Percentiles rank a stretch among this genome's conserved stretches.
Evolutionary conservation across 208 protist genomes (phyloP).

Genomic region (Leishmania turanica): DNA sequence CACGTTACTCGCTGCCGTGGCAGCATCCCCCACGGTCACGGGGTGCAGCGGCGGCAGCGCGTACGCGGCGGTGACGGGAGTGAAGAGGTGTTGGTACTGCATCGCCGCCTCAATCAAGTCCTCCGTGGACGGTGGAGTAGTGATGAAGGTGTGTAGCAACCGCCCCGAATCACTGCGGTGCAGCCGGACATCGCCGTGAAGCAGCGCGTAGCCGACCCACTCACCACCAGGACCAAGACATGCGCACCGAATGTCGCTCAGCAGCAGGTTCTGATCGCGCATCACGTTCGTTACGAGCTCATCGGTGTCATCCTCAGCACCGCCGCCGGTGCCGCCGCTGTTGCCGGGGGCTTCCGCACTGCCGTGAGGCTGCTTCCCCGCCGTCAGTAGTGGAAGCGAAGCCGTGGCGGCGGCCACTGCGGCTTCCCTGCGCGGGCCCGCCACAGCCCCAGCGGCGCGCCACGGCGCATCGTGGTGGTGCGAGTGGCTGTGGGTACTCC

Average conservation of each 20-base stretch:
- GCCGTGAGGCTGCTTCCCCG: constrained; percentile 6
- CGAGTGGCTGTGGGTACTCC: neutral
- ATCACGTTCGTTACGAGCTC: constrained; percentile 11
- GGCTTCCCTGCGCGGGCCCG: neutral
- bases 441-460: neutral
- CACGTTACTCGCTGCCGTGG: neutral
- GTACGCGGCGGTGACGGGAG: neutral
- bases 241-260: constrained; percentile 58
- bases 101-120: constrained; percentile 68
- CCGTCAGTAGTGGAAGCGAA: constrained; percentile 7
- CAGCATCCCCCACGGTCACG: neutral
- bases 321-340: neutral
- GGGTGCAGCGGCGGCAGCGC: neutral
- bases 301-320: constrained; percentile 5
- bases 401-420: neutral
- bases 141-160: constrained; percentile 75
- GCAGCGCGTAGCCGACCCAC: constrained; percentile 73
- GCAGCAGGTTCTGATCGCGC: constrained; percentile 27
- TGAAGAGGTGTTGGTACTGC: constrained; percentile 56
- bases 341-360: neutral
- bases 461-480: neutral
- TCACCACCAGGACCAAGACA: constrained; percentile 55
- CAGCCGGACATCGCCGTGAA: constrained; percentile 70
- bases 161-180: constrained; percentile 75
- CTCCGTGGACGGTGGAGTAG: constrained; percentile 55